Percentiles rank a stretch among this genome's conserved stretches.
Evolutionary conservation across 1,139 yeast species (phyloP).

Genomic region (Blastobotrys serpentis): DNA sequence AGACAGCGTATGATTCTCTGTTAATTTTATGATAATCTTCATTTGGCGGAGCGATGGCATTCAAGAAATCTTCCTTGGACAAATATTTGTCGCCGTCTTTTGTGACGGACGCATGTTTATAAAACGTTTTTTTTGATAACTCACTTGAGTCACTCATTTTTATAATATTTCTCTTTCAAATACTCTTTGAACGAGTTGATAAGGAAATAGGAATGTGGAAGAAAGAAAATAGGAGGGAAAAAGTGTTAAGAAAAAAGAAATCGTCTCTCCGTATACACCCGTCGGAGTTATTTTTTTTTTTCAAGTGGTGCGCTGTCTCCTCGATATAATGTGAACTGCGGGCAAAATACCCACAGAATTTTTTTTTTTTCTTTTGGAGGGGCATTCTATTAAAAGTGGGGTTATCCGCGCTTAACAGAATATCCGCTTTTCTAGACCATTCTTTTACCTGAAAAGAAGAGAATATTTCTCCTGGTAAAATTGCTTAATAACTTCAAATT

Average conservation of each 20-base stretch:
- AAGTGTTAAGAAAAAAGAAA: background rate
- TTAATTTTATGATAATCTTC: constrained; percentile 45
- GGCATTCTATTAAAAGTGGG: constrained; percentile 2
- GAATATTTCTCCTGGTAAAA: background rate
- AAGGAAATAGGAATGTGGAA: background rate
- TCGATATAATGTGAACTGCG: background rate
- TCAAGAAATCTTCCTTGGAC: constrained; percentile 46
- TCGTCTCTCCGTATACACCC: constrained; percentile 3
- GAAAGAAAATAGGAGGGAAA: background rate
- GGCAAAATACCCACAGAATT: background rate
- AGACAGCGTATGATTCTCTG: constrained; percentile 45
- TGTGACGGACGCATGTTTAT: constrained; percentile 27
- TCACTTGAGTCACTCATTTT: constrained; percentile 15
- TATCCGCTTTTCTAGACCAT: background rate
- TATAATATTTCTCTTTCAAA: background rate
- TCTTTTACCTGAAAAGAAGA: too few species aligned
- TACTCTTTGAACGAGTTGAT: background rate
- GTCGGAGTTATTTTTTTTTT: constrained; percentile 5
- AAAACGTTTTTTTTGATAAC: constrained; percentile 25
- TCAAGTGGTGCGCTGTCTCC: background rate
- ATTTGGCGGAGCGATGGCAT: constrained; percentile 45
- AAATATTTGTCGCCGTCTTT: constrained; percentile 47
- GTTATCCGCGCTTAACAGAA: constrained; percentile 2
- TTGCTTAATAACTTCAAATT: background rate
- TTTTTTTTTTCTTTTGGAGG: background rate